A percentile compares a stretch with the other conserved stretches of the same genome.
Conservation (phyloP, 495 filamentous ascomycete species). For the Penicillium coprophilum region DNA sequence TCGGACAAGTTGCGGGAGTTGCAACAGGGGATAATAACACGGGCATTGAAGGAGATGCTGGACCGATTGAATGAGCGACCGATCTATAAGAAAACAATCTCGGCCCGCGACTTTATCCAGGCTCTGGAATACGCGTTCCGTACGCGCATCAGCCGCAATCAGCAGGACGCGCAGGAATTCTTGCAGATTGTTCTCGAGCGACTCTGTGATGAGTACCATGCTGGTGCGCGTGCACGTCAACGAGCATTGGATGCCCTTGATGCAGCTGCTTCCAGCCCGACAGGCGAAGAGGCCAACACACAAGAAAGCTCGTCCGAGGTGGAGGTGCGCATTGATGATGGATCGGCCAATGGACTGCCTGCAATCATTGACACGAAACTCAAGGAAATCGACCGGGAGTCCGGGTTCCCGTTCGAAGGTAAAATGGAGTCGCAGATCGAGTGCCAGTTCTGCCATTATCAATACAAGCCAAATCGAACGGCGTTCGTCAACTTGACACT, state of each 20-base stretch:
- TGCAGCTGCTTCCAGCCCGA: conserved; percentile 18
- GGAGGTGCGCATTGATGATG: conserved; percentile 46
- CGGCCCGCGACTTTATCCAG: conserved; percentile 73
- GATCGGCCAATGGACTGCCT: conserved; percentile 38
- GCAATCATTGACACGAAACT: conserved; percentile 47
- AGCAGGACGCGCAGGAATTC: conserved; percentile 99
- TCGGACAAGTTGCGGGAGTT: conserved; percentile 69
- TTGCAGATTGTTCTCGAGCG: conserved; percentile 90
- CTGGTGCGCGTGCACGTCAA: conserved; percentile 67
- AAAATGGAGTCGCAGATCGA: conserved; percentile 88
- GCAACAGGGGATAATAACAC: conserved; percentile 78
- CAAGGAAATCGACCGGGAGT: conserved; percentile 54
- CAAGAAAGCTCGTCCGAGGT: conserved; percentile 32
- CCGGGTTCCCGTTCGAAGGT: conserved; percentile 85
- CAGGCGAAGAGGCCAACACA: conserved; percentile 16
- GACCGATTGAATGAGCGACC: conserved; percentile 93
- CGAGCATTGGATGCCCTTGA: conserved; percentile 29
- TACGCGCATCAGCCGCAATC: conserved; percentile 85
- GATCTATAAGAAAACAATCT: conserved; percentile 91
- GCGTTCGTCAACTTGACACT: conserved; percentile 91
- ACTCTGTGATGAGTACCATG: conserved; percentile 90
- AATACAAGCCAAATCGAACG: conserved; percentile 76
- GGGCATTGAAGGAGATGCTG: conserved; percentile 86
- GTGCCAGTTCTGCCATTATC: conserved; percentile 84
- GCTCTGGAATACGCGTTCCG: conserved; percentile 82